Conservation (phyloP, 768 basidiomycete genomes). For the Tulasnella sp. region DNA sequence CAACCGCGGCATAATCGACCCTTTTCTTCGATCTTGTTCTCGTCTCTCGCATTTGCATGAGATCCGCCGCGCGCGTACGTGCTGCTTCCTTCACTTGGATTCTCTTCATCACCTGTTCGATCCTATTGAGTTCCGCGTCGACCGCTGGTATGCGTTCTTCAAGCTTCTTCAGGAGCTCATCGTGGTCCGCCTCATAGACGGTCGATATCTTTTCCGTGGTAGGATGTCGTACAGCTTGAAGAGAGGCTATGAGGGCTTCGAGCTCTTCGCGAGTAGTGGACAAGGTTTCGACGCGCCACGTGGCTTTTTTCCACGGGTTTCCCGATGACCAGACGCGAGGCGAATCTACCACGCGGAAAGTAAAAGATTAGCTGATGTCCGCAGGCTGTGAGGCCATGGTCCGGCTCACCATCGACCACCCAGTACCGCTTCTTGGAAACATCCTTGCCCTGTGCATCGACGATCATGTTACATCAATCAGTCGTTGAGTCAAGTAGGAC, state of each 20-base stretch:
- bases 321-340: constrained; percentile 74
- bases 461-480: too few relatives aligned
- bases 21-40: background rate
- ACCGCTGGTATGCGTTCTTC: constrained; percentile 52
- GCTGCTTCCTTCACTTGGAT: constrained; percentile 28
- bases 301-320: constrained; percentile 80
- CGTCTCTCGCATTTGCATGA: constrained; percentile 1
- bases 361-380: background rate
- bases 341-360: constrained; percentile 44
- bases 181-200: constrained; percentile 52
- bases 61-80: background rate
- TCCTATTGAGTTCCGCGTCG: constrained; percentile 44
- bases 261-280: constrained; percentile 69
- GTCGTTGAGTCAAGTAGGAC: too few relatives aligned
- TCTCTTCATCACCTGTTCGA: background rate
- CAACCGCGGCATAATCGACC: constrained; percentile 9
- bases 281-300: constrained; percentile 56
- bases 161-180: constrained; percentile 48
- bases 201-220: background rate
- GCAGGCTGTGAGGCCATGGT: constrained; percentile 22
- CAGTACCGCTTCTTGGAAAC: constrained; percentile 67
- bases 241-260: constrained; percentile 43
- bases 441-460: constrained; percentile 47
- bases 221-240: constrained; percentile 36
- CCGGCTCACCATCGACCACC: constrained; percentile 78